Evolutionary conservation across 2,329 filamentous ascomycete genomes (phyloP), one percentile per base, ranked within the genome.

Genomic region (Xylariaceae sp.): DNA sequence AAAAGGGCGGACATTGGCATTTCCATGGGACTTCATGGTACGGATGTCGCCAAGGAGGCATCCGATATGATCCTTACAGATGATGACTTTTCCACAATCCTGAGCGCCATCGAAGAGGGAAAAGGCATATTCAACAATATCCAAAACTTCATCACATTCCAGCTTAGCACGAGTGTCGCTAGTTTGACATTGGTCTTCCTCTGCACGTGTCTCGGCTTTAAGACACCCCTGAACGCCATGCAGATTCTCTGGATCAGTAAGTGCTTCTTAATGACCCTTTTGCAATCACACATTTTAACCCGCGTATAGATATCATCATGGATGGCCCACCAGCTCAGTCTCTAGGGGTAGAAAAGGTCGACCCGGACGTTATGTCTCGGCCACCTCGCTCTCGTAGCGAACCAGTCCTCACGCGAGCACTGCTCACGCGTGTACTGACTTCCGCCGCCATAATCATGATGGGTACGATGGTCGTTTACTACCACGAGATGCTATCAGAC

Each of bases 91-190:
- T 89, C 87, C 0, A 94, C 89, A 5, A 99, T 99, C 55, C 78
- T 99, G 11, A 88, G 85, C 52, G 94, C 94, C 30, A 99, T 99
- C 54, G 94, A 99, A 68, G 94, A 99, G 73, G 95, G 94, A 70
- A 99, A 99, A 70, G 94, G 91, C 48, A 99, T 99, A 60, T 99
- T 99, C 72, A 96, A 94, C 79, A 99, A 99, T 69, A 97, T 99
- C 58, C 94, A 99, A 66, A 99, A 99, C 70, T 99, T 99, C 72
- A 80, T 99, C 56, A 97, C 94, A 0, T 99, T 99, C 71, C 95
- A 99, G 73, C 81, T 99, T 50, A 96, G 91, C 69, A 99, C 94
- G 42, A 96, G 90, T 66, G 94, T 95, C 17, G 94, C 95, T 47
- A 90, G 94, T 53, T 75, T 99, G 58, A 90, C 88, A 50, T 77